phyloP scores from a whole-genome alignment of 441 rosid genomes.

The Gossypium laxum region DNA sequence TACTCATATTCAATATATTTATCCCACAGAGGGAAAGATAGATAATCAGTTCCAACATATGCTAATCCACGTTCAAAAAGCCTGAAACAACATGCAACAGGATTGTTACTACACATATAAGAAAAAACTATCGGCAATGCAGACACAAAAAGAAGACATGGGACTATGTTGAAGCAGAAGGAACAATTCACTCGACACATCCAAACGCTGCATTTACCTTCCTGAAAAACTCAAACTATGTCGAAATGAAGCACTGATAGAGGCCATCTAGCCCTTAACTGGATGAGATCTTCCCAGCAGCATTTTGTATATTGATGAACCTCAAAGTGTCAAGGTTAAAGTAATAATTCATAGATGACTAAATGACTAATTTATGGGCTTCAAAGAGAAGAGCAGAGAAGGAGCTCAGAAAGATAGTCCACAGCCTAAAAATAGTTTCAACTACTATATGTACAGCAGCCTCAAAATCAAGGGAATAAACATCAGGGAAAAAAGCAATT shows the following conservation, averaged over 20 bases:
- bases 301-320: constrained; percentile 75
- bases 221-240: constrained; percentile 73
- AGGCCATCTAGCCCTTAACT: constrained; percentile 80
- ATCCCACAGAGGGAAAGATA: constrained; percentile 76
- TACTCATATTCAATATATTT: constrained; percentile 87
- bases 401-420: constrained; percentile 22
- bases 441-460: constrained; percentile 25
- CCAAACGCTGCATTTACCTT: constrained; percentile 91
- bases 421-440: constrained; percentile 29
- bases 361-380: constrained; percentile 28
- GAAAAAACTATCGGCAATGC: constrained; percentile 21
- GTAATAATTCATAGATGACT: constrained; percentile 33
- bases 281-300: constrained; percentile 88
- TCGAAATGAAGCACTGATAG: constrained; percentile 69
- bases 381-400: constrained; percentile 20
- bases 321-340: constrained; percentile 50
- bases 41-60: constrained; percentile 88
- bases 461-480: constrained; percentile 34
- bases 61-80: constrained; percentile 85
- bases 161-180: constrained; percentile 39
- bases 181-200: constrained; percentile 69
- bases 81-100: constrained; percentile 36
- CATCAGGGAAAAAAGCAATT: constrained; percentile 22
- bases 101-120: constrained; percentile 10
- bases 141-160: constrained; percentile 25